Percentiles rank a stretch among this genome's conserved stretches.
Conservation (phyloP, 805 yeast species). For the Metschnikowia henanensis region DNA sequence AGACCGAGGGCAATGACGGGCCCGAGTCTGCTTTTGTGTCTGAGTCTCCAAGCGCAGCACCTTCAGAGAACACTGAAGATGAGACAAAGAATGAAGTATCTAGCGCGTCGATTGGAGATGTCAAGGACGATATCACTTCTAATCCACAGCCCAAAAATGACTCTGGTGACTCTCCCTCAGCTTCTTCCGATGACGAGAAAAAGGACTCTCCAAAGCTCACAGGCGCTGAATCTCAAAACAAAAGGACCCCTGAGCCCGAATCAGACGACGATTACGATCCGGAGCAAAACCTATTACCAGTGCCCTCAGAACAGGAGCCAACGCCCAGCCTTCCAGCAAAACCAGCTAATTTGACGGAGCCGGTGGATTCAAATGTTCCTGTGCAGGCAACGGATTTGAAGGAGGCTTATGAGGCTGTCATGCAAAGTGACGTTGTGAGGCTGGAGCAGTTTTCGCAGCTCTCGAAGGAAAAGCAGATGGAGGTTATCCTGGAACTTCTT, state of each 20-base stretch:
- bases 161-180: no score
- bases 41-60: no score
- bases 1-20: no score
- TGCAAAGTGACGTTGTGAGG: constrained; percentile 34
- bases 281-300: constrained; percentile 15
- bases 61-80: no score
- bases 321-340: constrained; percentile 14
- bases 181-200: no score
- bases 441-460: constrained; percentile 40
- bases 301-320: background rate
- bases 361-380: constrained; percentile 4
- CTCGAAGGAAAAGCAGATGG: constrained; percentile 33
- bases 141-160: no score
- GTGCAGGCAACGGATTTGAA: constrained; percentile 18
- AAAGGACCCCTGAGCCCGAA: background rate
- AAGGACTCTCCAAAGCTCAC: no score
- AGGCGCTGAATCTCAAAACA: no score
- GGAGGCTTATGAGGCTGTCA: constrained; percentile 37
- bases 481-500: constrained; percentile 34
- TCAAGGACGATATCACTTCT: no score
- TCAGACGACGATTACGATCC: constrained; percentile 32
- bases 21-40: no score
- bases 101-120: no score
- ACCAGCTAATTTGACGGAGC: constrained; percentile 13
- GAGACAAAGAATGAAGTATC: no score